These are phyloP conservation scores for Lycium barbarum DNA, from an alignment of 257 asterid species.

Conservation along the genomic window DNA sequence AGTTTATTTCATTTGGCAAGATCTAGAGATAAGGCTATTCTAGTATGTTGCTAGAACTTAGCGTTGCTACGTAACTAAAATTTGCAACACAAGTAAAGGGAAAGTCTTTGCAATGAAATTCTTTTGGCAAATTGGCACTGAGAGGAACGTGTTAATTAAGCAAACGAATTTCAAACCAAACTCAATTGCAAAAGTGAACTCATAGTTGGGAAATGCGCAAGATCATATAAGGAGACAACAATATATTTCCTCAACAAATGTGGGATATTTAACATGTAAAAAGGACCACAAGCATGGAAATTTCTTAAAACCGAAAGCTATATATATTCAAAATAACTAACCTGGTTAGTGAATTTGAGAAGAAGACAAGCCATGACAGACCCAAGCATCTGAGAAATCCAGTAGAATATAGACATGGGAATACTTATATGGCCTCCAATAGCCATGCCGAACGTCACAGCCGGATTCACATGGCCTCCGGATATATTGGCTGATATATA, in stretches of 20 bases:
- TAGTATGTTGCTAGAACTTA: neutral
- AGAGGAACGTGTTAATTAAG: neutral
- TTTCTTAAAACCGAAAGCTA: neutral
- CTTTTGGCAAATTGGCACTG: neutral
- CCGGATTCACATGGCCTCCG: conserved; percentile 93
- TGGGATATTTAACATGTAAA: neutral
- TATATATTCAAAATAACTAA: neutral
- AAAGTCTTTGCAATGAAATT: neutral
- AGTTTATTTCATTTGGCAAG: neutral
- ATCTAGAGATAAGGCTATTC: neutral
- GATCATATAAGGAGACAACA: neutral
- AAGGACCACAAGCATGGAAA: neutral
- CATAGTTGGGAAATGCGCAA: neutral
- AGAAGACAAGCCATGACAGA: conserved; percentile 75
- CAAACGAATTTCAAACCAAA: neutral
- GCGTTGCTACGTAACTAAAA: neutral
- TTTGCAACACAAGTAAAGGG: neutral
- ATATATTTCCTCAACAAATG: neutral
- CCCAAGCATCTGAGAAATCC: conserved; percentile 71
- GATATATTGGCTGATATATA: conserved; percentile 64
- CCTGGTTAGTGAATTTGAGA: conserved; percentile 59
- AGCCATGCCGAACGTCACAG: conserved; percentile 85
- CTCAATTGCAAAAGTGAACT: neutral
- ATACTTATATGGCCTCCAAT: conserved; percentile 72
- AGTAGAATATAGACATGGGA: conserved; percentile 67